Evolutionary conservation across 805 yeast genomes (phyloP).

Genomic region (Metschnikowia bowlesiae): DNA sequence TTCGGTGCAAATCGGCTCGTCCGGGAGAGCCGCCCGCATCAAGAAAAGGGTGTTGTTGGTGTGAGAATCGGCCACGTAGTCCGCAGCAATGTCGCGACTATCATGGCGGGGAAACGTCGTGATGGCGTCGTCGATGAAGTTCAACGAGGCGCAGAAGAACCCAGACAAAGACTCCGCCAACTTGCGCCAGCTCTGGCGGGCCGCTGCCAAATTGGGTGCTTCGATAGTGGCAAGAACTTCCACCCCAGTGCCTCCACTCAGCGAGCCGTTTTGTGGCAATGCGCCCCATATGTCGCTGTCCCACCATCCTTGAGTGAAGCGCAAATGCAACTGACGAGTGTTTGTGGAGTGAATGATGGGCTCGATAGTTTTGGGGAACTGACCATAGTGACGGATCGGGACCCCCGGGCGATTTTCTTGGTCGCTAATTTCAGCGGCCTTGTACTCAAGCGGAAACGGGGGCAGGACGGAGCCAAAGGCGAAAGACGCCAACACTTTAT

Average conservation of each 20-base stretch:
- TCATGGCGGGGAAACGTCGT: slow-evolving; percentile 63
- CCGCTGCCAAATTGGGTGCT: slow-evolving; percentile 51
- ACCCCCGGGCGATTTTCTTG: not conserved
- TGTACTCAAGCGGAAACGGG: slow-evolving; percentile 22
- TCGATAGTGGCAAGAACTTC: slow-evolving; percentile 87
- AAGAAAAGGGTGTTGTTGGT: slow-evolving; percentile 43
- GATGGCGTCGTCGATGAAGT: slow-evolving; percentile 74
- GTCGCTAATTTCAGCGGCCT: slow-evolving; percentile 6
- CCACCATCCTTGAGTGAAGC: slow-evolving; percentile 96
- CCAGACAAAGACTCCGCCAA: slow-evolving; percentile 80
- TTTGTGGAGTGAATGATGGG: slow-evolving; percentile 65
- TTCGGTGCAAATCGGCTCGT: slow-evolving; percentile 96
- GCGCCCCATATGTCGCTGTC: slow-evolving; percentile 84
- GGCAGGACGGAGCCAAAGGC: slow-evolving; percentile 61
- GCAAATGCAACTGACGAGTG: slow-evolving; percentile 71
- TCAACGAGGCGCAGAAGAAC: slow-evolving; percentile 89
- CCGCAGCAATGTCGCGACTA: slow-evolving; percentile 19
- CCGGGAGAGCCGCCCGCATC: slow-evolving; percentile 82
- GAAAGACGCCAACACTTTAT: slow-evolving; percentile 67
- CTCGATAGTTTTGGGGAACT: slow-evolving; percentile 77
- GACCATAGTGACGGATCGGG: slow-evolving; percentile 46
- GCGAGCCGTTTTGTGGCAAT: slow-evolving; percentile 65
- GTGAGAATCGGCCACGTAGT: slow-evolving; percentile 20
- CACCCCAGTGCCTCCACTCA: slow-evolving; percentile 91
- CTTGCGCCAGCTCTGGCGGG: slow-evolving; percentile 62